Evolutionary conservation across 169 alveolate species (phyloP), one percentile per base, ranked within the genome.

Genomic region (Plasmodium berghei): DNA sequence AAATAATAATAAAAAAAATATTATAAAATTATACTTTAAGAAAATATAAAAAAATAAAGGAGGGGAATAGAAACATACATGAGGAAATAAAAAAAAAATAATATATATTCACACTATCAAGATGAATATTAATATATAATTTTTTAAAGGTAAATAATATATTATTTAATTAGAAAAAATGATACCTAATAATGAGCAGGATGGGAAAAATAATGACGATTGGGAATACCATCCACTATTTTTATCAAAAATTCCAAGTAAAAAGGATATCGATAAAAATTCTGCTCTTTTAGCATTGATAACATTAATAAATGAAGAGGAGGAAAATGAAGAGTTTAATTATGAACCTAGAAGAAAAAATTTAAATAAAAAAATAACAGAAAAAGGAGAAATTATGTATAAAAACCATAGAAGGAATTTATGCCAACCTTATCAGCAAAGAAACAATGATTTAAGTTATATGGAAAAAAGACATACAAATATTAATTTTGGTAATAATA

Each of bases 211-310:
- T 42, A 42, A 71, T n/a, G 91, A 85, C 40, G 91, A 85, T 0
- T 85, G 91, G 91, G 91, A 85, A 85, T 45, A 70, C 12, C 91
- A 85, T 71, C 91, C 91, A 46, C 58, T 85, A 52, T 85, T 85
- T 58, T 64, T 85, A 46, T 85, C 91, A 34, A 85, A 85, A 85
- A 85, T 85, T 16, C 91, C 91, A n/a, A 58, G 45, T 24, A 85
- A 85, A 85, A 62, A 85, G 24, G 91, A 85, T 64, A 85, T 85
- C 14, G 87, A 85, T 71, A 85, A 85, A 20, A 69, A 85, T 63
- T n/a, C 58, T 42, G 91, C 91, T 55, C 74, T 85, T 8, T 67
- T 86, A 20, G 91, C 91, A 20, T 48, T 85, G 63, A 85, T 85
- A 58, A 70, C 87, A 9, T 45, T 85, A 64, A 85, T 85, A 52